Evolutionary conservation across 208 protist species (phyloP).

Genomic region (Trichomonas tenax): DNA sequence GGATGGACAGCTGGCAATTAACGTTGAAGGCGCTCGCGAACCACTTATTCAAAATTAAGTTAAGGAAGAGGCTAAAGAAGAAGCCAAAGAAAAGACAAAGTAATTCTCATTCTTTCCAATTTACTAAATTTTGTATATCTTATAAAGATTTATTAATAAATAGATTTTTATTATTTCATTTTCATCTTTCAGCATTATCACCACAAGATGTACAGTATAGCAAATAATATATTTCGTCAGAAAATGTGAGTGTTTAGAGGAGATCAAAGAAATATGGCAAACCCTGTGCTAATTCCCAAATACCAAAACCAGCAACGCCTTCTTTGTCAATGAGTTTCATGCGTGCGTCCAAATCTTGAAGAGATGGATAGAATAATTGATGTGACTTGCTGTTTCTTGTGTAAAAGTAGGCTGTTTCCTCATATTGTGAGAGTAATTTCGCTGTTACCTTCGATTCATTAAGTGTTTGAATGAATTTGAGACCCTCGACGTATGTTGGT

Average conservation of each 20-base stretch:
- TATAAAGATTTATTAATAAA: neutral
- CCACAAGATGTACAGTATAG: neutral
- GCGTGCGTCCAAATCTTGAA: neutral
- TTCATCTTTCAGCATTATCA: neutral
- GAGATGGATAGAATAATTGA: neutral
- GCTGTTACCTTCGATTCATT: neutral
- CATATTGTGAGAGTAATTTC: neutral
- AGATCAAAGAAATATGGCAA: conserved; percentile 15
- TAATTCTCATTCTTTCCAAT: neutral
- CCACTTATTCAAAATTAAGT: neutral
- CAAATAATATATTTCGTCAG: neutral
- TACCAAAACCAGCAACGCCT: neutral
- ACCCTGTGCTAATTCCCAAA: conserved; percentile 2
- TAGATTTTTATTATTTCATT: neutral
- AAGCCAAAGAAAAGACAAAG: neutral
- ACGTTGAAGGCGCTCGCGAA: neutral
- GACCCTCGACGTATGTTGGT: neutral
- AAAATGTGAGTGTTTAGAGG: neutral
- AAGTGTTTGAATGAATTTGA: neutral
- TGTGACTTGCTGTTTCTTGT: neutral
- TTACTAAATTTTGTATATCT: neutral
- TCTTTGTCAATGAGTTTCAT: neutral
- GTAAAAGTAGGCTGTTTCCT: neutral
- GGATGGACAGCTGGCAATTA: neutral
- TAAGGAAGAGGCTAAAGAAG: neutral